These are phyloP conservation scores for Dipteronia dyeriana DNA, from an alignment of 345 rosid genomes.

Conservation along the genomic window DNA sequence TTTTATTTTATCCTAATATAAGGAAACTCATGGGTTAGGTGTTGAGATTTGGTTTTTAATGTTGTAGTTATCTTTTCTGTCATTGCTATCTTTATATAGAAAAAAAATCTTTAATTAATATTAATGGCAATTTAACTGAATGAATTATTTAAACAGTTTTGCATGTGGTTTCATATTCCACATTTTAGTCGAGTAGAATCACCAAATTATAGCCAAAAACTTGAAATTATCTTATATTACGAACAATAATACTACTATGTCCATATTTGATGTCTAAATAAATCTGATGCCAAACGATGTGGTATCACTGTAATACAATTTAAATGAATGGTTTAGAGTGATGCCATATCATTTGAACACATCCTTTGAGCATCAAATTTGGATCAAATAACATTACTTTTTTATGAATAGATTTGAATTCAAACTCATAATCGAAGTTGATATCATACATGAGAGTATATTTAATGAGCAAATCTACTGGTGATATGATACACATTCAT, in stretches of 20 bases:
- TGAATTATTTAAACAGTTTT: neutral
- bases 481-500: too few species aligned
- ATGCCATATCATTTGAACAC: too few species aligned
- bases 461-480: neutral
- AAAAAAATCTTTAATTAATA: neutral
- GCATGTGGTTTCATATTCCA: neutral
- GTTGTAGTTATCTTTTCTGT: slow-evolving; percentile 3
- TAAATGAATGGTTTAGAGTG: too few species aligned
- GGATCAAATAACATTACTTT: neutral
- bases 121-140: slow-evolving; percentile 2
- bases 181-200: neutral
- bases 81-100: slow-evolving; percentile 4
- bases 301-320: too few species aligned
- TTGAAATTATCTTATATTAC: neutral
- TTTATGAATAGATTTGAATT: neutral
- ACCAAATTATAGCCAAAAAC: neutral
- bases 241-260: too few species aligned
- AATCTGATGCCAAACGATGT: too few species aligned
- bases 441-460: neutral
- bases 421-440: neutral
- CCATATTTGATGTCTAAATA: too few species aligned
- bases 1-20: neutral
- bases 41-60: slow-evolving; percentile 2
- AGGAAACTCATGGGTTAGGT: neutral
- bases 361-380: too few species aligned